phyloP scores from a whole-genome alignment of 805 yeast species.

The Metschnikowia drakensbergensis region DNA sequence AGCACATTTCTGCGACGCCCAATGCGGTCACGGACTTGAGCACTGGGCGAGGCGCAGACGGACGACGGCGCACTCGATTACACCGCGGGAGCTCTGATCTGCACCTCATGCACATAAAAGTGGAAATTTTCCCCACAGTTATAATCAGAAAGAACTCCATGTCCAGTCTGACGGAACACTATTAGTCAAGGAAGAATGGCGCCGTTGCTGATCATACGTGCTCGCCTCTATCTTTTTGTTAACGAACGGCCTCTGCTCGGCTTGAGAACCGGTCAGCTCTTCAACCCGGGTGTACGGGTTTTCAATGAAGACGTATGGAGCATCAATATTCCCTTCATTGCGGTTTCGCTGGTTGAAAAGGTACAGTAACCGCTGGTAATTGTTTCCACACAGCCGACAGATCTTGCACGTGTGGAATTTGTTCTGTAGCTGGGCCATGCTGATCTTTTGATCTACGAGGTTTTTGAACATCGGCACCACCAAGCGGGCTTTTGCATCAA shows the following conservation, averaged over 20 bases:
- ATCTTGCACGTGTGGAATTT: conserved; percentile 17
- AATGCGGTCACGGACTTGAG: background rate
- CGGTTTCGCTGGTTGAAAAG: conserved; percentile 25
- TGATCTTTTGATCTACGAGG: conserved; percentile 9
- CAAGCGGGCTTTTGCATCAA: conserved; percentile 25
- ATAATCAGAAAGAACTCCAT: conserved; percentile 46
- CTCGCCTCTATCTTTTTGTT: conserved; percentile 1
- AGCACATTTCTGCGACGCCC: background rate
- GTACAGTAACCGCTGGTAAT: conserved; percentile 21
- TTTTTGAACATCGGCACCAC: conserved; percentile 35
- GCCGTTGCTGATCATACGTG: background rate
- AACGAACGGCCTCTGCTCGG: background rate
- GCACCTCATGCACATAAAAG: background rate
- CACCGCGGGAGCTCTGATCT: background rate
- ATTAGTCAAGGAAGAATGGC: conserved; percentile 1
- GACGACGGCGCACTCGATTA: background rate
- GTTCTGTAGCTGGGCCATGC: conserved; percentile 8
- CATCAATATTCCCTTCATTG: conserved; percentile 15
- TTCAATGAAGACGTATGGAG: conserved; percentile 28
- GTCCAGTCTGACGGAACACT: conserved; percentile 40
- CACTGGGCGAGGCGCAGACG: background rate
- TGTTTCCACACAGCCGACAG: conserved; percentile 18
- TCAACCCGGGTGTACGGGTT: conserved; percentile 24
- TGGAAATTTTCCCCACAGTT: too few species aligned
- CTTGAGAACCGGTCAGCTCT: background rate